Percentiles rank a stretch among this genome's conserved stretches.
Conservation (phyloP, 1,284 basidiomycete genomes). For the Filobasidium uniguttulatum region DNA sequence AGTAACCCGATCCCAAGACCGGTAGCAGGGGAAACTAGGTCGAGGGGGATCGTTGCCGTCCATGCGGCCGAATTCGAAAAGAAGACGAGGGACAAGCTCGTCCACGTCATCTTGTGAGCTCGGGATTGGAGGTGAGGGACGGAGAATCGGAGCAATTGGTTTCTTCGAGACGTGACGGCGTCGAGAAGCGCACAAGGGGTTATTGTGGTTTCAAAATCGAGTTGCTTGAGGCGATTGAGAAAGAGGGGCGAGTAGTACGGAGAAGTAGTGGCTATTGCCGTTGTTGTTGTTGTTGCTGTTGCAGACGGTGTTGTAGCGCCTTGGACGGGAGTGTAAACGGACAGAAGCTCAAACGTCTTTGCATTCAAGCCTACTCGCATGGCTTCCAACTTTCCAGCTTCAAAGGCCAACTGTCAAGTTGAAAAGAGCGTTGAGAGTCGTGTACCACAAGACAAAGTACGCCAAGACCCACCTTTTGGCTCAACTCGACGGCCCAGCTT, state of each 20-base stretch:
- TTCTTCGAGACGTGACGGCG: slow-evolving; percentile 47
- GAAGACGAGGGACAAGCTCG: slow-evolving; percentile 30
- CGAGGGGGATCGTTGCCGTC: slow-evolving; percentile 24
- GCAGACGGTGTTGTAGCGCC: slow-evolving; percentile 17
- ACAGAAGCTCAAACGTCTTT: slow-evolving; percentile 25
- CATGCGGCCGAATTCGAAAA: slow-evolving; percentile 38
- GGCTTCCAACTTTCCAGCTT: slow-evolving; percentile 52
- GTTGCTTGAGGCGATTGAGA: slow-evolving; percentile 47
- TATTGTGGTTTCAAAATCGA: slow-evolving; percentile 43
- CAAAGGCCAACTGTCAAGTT: slow-evolving; percentile 48
- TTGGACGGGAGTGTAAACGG: slow-evolving; percentile 6
- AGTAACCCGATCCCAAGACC: slow-evolving; percentile 51
- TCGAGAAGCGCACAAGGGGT: slow-evolving; percentile 43
- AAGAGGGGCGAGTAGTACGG: slow-evolving; percentile 52
- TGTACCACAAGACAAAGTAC: not conserved
- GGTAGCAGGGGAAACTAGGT: slow-evolving; percentile 33
- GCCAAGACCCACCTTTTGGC: slow-evolving; percentile 45
- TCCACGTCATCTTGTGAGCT: slow-evolving; percentile 50
- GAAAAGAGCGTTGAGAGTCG: not conserved
- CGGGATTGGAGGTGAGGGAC: slow-evolving; percentile 52
- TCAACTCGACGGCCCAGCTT: slow-evolving; percentile 52
- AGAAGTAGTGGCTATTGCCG: slow-evolving; percentile 29
- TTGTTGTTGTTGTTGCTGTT: not conserved
- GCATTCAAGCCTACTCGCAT: slow-evolving; percentile 43
- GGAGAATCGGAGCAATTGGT: slow-evolving; percentile 46